These are phyloP conservation scores for Dactylis glomerata DNA, from an alignment of 176 grass and related monocot genomes.

Conservation along the genomic window DNA sequence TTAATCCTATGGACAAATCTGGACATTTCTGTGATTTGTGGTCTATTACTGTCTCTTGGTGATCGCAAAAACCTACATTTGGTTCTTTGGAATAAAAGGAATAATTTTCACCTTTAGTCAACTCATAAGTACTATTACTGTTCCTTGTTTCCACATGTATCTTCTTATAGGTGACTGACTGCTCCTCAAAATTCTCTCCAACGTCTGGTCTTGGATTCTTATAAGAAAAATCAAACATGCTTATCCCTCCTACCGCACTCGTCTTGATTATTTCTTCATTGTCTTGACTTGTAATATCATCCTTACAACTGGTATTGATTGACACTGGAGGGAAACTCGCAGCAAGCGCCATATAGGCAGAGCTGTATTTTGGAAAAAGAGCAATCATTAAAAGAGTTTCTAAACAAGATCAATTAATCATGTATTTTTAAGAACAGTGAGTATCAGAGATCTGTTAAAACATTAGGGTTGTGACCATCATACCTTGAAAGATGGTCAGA, in stretches of 20 bases:
- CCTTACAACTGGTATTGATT: constrained; percentile 19
- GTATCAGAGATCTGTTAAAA: neutral
- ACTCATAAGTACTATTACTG: constrained; percentile 28
- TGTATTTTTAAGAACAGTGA: neutral
- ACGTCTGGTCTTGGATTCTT: constrained; percentile 25
- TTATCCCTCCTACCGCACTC: constrained; percentile 28
- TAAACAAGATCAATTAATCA: neutral
- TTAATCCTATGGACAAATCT: constrained; percentile 29
- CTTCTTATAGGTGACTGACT: constrained; percentile 27
- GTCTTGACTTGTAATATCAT: constrained; percentile 31
- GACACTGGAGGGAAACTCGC: constrained; percentile 53
- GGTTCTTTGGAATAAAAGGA: constrained; percentile 25
- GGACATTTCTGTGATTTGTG: constrained; percentile 22
- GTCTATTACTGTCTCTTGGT: constrained; percentile 33
- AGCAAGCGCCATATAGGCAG: constrained; percentile 83
- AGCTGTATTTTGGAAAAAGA: constrained; percentile 57
- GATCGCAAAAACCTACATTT: constrained; percentile 20
- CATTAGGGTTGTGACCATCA: neutral
- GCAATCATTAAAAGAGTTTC: neutral
- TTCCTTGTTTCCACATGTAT: constrained; percentile 12
- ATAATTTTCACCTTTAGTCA: constrained; percentile 4
- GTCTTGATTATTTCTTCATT: constrained; percentile 37
- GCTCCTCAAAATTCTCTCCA: constrained; percentile 31
- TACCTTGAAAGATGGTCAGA: constrained; percentile 66
- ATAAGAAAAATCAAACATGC: constrained; percentile 25